phyloP scores from a whole-genome alignment of 1,139 yeast species.

The Saccharomyces hybrid region DNA sequence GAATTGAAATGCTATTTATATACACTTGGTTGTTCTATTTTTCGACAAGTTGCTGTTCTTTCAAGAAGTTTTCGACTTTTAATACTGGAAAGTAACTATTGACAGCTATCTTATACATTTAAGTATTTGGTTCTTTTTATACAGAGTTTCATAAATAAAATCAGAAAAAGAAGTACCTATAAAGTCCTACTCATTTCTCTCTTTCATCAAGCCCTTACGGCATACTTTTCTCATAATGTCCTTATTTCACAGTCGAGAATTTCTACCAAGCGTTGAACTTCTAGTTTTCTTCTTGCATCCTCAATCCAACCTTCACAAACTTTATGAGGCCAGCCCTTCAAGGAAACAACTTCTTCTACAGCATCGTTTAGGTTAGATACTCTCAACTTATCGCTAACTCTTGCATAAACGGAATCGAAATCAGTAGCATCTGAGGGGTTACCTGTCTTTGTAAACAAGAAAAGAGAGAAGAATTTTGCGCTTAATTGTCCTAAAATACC shows the following conservation, averaged over 20 bases:
- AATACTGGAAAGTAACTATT: not conserved
- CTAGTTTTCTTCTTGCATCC: slow-evolving; percentile 83
- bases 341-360: slow-evolving; percentile 80
- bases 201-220: not conserved
- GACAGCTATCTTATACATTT: not conserved
- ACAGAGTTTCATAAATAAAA: not conserved
- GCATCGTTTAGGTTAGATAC: slow-evolving; percentile 80
- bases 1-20: not conserved
- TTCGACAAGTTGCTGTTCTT: not conserved
- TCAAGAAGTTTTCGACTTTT: not conserved
- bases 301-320: slow-evolving; percentile 86
- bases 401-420: slow-evolving; percentile 79
- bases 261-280: slow-evolving; percentile 70
- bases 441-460: slow-evolving; percentile 60
- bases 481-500: slow-evolving; percentile 89
- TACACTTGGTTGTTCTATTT: not conserved
- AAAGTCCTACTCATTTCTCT: not conserved
- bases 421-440: slow-evolving; percentile 76
- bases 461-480: slow-evolving; percentile 66
- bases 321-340: slow-evolving; percentile 90
- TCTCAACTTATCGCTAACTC: slow-evolving; percentile 69
- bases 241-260: slow-evolving; percentile 37
- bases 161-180: not conserved
- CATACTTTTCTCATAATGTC: slow-evolving; percentile 17
- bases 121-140: slow-evolving; percentile 2